phyloP scores from a whole-genome alignment of 2,329 filamentous ascomycete species.

The Epichloe amarillans region DNA sequence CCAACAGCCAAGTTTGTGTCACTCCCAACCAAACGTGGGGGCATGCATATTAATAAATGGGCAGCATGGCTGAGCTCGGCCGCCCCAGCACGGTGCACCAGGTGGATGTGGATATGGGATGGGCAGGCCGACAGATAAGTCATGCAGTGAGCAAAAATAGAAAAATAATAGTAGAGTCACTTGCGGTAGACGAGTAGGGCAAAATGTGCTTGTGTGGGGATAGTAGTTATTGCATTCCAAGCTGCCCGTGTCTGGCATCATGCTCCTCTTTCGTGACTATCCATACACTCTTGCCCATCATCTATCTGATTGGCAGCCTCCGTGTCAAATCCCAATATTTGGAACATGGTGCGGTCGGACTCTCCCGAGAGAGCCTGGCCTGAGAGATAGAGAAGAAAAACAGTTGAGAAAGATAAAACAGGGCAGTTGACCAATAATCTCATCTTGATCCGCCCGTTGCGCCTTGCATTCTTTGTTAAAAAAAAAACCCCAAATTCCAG shows the following conservation, averaged over 20 bases:
- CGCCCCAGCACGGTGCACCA: too few relatives aligned
- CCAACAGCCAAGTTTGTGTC: not conserved
- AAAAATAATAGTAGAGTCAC: not conserved
- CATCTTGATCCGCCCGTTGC: not conserved
- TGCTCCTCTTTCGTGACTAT: not conserved
- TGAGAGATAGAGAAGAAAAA: not conserved
- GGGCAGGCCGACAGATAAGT: too few relatives aligned
- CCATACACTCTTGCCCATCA: not conserved
- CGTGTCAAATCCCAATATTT: not conserved
- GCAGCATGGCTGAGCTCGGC: too few relatives aligned
- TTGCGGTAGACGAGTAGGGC: not conserved
- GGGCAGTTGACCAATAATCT: not conserved
- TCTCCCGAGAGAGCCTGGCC: not conserved
- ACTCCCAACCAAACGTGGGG: not conserved
- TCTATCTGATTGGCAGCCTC: slow-evolving; percentile 5
- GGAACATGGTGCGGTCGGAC: not conserved
- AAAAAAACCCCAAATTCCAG: slow-evolving; percentile 4
- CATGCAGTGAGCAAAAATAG: too few relatives aligned
- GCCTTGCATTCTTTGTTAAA: slow-evolving; percentile 4
- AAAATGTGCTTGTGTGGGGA: not conserved
- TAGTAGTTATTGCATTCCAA: not conserved
- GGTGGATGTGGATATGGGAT: too few relatives aligned
- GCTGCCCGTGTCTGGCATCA: not conserved
- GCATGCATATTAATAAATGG: too few relatives aligned
- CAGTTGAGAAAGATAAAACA: not conserved